Evolutionary conservation across 805 yeast genomes (phyloP).

Genomic region (Scheffersomyces ergatensis): DNA sequence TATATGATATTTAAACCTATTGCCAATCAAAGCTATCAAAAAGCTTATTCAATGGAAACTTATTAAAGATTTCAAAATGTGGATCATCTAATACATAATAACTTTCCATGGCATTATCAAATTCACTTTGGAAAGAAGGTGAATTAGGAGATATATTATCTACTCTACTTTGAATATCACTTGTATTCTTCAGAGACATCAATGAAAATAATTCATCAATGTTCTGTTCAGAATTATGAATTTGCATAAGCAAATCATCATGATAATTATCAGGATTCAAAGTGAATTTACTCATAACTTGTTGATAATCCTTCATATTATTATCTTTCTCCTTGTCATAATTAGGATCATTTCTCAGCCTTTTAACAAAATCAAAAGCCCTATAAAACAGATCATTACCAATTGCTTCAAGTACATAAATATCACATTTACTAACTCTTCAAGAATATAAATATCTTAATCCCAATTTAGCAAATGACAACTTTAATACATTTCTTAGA

Average conservation of each 20-base stretch:
- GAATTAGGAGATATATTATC: background rate
- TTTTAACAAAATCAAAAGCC: conserved; percentile 4
- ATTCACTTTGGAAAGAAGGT: conserved; percentile 1
- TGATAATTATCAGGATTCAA: conserved; percentile 1
- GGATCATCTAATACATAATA: conserved; percentile 10
- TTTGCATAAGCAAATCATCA: too few species aligned
- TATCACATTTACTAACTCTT: conserved; percentile 36
- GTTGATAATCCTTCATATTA: too few species aligned
- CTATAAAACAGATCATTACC: conserved; percentile 27
- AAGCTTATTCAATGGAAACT: background rate
- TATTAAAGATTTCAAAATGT: conserved; percentile 8
- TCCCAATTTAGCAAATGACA: conserved; percentile 32
- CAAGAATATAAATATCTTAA: conserved; percentile 37
- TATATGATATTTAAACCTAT: too few species aligned
- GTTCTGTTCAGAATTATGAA: background rate
- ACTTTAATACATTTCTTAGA: conserved; percentile 22
- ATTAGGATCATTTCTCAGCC: background rate
- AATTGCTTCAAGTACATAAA: conserved; percentile 23
- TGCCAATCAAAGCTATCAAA: background rate
- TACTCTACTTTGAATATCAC: background rate
- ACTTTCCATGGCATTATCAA: conserved; percentile 7
- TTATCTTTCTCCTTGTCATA: background rate
- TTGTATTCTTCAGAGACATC: background rate
- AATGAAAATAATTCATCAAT: background rate
- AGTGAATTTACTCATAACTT: background rate